Conservation (phyloP, 306 rosid species). For the Citrullus amarus region DNA sequence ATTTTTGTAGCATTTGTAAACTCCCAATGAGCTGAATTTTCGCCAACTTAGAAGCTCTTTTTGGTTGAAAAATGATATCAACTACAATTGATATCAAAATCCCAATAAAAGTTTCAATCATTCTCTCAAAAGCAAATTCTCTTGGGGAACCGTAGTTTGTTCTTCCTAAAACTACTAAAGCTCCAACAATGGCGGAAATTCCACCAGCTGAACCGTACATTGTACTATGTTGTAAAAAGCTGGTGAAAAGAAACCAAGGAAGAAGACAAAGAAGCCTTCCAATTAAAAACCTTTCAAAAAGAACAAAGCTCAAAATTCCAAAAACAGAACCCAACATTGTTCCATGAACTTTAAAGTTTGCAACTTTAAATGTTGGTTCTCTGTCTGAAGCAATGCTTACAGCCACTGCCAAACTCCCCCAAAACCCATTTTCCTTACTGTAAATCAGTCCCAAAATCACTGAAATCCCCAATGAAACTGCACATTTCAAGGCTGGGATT, state of each 20-base stretch:
- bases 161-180: slow-evolving; percentile 44
- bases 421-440: slow-evolving; percentile 38
- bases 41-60: slow-evolving; percentile 39
- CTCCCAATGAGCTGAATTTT: slow-evolving; percentile 28
- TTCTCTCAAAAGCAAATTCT: slow-evolving; percentile 51
- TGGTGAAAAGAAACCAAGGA: slow-evolving; percentile 65
- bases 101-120: slow-evolving; percentile 54
- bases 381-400: slow-evolving; percentile 35
- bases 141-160: slow-evolving; percentile 43
- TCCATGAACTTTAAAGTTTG: slow-evolving; percentile 59
- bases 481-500: slow-evolving; percentile 32
- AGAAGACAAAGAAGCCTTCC: slow-evolving; percentile 41
- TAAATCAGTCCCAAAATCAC: slow-evolving; percentile 44
- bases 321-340: slow-evolving; percentile 51
- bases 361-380: slow-evolving; percentile 46
- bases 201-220: slow-evolving; percentile 70
- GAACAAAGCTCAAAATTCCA: slow-evolving; percentile 47
- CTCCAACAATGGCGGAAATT: slow-evolving; percentile 56
- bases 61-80: slow-evolving; percentile 43
- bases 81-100: slow-evolving; percentile 30
- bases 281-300: slow-evolving; percentile 27
- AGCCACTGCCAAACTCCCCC: slow-evolving; percentile 66
- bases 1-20: slow-evolving; percentile 22
- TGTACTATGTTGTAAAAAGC: slow-evolving; percentile 42
- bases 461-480: slow-evolving; percentile 46